Evolutionary conservation across 2,329 filamentous ascomycete genomes (phyloP).

Genomic region (Colletotrichum sp.): DNA sequence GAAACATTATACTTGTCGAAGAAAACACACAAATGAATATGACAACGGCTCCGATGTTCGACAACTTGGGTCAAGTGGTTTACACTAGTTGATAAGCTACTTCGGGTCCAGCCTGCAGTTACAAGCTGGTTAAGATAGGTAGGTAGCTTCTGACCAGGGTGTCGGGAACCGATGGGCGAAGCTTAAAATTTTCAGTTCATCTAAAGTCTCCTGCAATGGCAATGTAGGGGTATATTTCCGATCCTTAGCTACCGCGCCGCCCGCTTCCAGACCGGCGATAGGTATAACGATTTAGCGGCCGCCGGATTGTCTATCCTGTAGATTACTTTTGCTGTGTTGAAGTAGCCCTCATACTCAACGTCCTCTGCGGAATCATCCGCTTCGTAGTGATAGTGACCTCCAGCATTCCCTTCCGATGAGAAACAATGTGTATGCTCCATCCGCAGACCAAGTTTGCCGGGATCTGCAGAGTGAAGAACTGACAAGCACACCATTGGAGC

Average conservation of each 20-base stretch:
- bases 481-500: slow-evolving; percentile 43
- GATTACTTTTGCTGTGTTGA: slow-evolving; percentile 44
- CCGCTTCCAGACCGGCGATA: background rate
- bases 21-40: background rate
- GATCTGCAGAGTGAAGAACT: slow-evolving; percentile 47
- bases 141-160: background rate
- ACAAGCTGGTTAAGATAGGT: background rate
- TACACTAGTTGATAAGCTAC: background rate
- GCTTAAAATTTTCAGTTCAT: background rate
- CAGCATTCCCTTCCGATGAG: slow-evolving; percentile 33
- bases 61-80: background rate
- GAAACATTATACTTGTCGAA: background rate
- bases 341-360: slow-evolving; percentile 51
- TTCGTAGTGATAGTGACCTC: slow-evolving; percentile 52
- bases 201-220: background rate
- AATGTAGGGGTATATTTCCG: background rate
- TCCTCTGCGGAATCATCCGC: slow-evolving; percentile 32
- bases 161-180: background rate
- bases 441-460: slow-evolving; percentile 39
- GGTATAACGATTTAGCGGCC: background rate
- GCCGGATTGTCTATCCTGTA: slow-evolving; percentile 40
- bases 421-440: slow-evolving; percentile 56
- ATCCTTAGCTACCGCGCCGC: background rate
- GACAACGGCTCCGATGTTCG: background rate
- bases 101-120: background rate